Evolutionary conservation across 495 filamentous ascomycete genomes (phyloP), one percentile per base, ranked within the genome.

Genomic region (Podospora tetraspora): DNA sequence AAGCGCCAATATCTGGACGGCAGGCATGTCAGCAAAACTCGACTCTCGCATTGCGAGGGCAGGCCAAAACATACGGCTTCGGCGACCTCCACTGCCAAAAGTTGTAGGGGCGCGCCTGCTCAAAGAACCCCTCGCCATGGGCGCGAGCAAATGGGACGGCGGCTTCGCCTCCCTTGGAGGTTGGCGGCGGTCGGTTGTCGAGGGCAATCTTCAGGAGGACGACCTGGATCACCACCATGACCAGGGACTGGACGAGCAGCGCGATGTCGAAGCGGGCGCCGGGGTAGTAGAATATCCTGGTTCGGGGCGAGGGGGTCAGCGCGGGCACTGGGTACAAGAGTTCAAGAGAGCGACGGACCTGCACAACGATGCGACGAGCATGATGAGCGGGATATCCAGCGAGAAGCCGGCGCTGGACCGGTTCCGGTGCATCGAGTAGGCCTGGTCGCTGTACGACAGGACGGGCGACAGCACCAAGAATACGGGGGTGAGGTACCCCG

Each of bases 81-180:
- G 90, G 84, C 30, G 85, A 86, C 70, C 84, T 87, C 95, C 95
- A 99, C 75, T 92, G 91, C 95, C 95, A 99, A 76, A 99, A 99
- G 68, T 90, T 87, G 74, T 90, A 98, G 2, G 95, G 94, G 65
- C 95, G 82, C 25, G 82, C 71, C 62, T 71, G 61, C 58, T 83
- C 79, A 71, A 83, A 82, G 21, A 85, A 76, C 19, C 82, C 79
- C 66, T 89, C 86, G 68, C 24, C 59, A 29, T 83, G 84, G 8
- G 79, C 76, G 7, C 84, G 86, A 0, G 84, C 77, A 67, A 89
- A 89, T 19, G 87, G 85, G 24, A 83, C 66, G 32, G 84, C 78
- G 22, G 81, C 80, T 13, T 86, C 80, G 37, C 87, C 86, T 7
- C 86, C 87, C 69, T 85, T 84, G 32, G 80, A 83, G 2, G 80